Evolutionary conservation across 805 yeast genomes (phyloP).

Genomic region (Torulaspora quercuum): DNA sequence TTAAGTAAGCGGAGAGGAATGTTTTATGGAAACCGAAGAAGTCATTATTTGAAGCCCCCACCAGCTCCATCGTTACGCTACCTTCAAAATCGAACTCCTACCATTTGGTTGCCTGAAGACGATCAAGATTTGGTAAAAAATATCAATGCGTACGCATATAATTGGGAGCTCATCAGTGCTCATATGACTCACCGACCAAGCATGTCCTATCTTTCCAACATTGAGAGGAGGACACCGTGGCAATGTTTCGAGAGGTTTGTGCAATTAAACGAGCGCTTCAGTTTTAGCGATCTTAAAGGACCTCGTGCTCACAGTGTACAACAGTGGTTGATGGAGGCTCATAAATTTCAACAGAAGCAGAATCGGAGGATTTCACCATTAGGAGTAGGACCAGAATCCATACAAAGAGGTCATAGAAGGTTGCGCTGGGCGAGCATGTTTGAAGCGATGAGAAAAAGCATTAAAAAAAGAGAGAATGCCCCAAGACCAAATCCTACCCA

Average conservation of each 20-base stretch:
- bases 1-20: slow-evolving; percentile 43
- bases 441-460: slow-evolving; percentile 87
- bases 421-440: slow-evolving; percentile 96
- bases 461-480: slow-evolving; percentile 81
- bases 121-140: slow-evolving; percentile 75
- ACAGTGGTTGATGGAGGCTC: slow-evolving; percentile 89
- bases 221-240: slow-evolving; percentile 97
- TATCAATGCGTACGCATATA: slow-evolving; percentile 82
- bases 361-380: slow-evolving; percentile 86
- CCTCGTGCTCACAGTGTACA: slow-evolving; percentile 78
- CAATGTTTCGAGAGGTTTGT: slow-evolving; percentile 96
- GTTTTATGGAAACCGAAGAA: slow-evolving; percentile 48
- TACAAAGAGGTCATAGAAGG: slow-evolving; percentile 88
- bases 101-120: slow-evolving; percentile 95
- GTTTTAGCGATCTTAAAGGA: slow-evolving; percentile 83
- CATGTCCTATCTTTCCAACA: slow-evolving; percentile 73
- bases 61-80: slow-evolving; percentile 82
- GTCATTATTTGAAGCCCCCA: slow-evolving; percentile 77
- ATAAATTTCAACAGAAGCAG: slow-evolving; percentile 80
- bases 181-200: slow-evolving; percentile 67
- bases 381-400: slow-evolving; percentile 89
- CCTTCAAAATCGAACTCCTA: slow-evolving; percentile 80
- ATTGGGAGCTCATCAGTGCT: slow-evolving; percentile 89
- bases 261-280: slow-evolving; percentile 86
- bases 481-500: slow-evolving; percentile 54